A percentile compares a stretch with the other conserved stretches of the same genome.
phyloP scores from a whole-genome alignment of 2,329 filamentous ascomycete species.

The Hymenoscyphus fructigenus region DNA sequence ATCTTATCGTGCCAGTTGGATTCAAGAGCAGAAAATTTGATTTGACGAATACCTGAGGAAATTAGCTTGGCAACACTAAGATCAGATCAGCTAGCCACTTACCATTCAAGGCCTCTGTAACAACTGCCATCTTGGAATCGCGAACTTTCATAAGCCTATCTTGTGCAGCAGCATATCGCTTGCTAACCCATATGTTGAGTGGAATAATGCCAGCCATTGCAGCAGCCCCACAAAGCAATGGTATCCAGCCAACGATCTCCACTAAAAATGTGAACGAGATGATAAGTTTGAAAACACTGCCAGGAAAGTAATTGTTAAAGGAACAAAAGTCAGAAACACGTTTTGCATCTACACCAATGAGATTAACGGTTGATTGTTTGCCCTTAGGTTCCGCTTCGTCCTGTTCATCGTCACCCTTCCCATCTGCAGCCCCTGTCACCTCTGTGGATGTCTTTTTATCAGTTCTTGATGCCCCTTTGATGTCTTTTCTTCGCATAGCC shows the following conservation, averaged over 20 bases:
- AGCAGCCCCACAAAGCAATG: conserved; percentile 63
- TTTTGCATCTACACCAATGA: conserved; percentile 73
- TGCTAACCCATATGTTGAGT: conserved; percentile 66
- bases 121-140: conserved; percentile 71
- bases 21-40: conserved; percentile 80
- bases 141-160: conserved; percentile 72
- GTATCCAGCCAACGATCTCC: conserved; percentile 70
- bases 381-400: conserved; percentile 54
- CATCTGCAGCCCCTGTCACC: conserved; percentile 32
- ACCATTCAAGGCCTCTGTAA: conserved; percentile 75
- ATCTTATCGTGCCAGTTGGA: conserved; percentile 73
- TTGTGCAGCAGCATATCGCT: conserved; percentile 62
- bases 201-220: conserved; percentile 66
- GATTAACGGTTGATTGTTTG: conserved; percentile 71
- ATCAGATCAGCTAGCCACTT: neutral
- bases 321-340: conserved; percentile 68
- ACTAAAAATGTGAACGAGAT: conserved; percentile 66
- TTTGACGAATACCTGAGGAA: conserved; percentile 69
- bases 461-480: conserved; percentile 58
- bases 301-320: conserved; percentile 64
- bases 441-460: conserved; percentile 38
- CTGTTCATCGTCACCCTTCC: conserved; percentile 38
- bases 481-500: conserved; percentile 73
- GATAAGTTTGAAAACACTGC: conserved; percentile 60
- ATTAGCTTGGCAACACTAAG: too few relatives aligned